phyloP scores from a whole-genome alignment of 2,329 filamentous ascomycete genomes.

The Dothideomycetes sp. region DNA sequence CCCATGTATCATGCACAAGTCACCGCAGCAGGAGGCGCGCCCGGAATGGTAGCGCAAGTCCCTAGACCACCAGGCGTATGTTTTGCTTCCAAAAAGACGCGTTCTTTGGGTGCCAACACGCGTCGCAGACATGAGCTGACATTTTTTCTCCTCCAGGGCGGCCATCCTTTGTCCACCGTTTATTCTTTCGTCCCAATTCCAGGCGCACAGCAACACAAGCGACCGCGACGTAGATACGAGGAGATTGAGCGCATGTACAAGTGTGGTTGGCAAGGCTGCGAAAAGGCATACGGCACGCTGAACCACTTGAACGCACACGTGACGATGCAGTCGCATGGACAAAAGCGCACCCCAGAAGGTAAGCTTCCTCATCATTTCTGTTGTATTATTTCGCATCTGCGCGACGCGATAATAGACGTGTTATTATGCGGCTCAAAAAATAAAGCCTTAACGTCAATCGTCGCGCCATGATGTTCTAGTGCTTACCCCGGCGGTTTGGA shows the following conservation, averaged over 20 bases:
- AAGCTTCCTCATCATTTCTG: constrained; percentile 29
- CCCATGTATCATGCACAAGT: constrained; percentile 40
- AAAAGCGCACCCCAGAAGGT: constrained; percentile 96
- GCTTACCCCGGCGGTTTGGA: constrained; percentile 15
- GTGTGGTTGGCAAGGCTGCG: constrained; percentile 95
- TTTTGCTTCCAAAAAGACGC: constrained; percentile 14
- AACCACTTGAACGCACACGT: constrained; percentile 98
- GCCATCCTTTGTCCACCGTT: constrained; percentile 58
- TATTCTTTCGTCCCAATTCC: constrained; percentile 98
- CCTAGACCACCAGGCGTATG: constrained; percentile 53
- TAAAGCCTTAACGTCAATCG: not conserved
- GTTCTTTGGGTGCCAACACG: constrained; percentile 2
- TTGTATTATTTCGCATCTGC: constrained; percentile 3
- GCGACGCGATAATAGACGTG: not conserved
- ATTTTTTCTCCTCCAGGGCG: constrained; percentile 24
- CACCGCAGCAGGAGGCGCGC: constrained; percentile 44
- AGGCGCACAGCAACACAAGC: constrained; percentile 92
- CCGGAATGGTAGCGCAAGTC: constrained; percentile 49
- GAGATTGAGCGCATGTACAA: constrained; percentile 99
- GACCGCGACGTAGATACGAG: constrained; percentile 84
- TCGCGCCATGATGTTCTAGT: constrained; percentile 6
- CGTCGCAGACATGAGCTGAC: not conserved
- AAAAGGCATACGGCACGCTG: constrained; percentile 95
- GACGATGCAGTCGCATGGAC: constrained; percentile 94
- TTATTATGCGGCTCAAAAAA: constrained; percentile 1